phyloP scores from a whole-genome alignment of 495 filamentous ascomycete genomes.

The Penicillium turbatum region DNA sequence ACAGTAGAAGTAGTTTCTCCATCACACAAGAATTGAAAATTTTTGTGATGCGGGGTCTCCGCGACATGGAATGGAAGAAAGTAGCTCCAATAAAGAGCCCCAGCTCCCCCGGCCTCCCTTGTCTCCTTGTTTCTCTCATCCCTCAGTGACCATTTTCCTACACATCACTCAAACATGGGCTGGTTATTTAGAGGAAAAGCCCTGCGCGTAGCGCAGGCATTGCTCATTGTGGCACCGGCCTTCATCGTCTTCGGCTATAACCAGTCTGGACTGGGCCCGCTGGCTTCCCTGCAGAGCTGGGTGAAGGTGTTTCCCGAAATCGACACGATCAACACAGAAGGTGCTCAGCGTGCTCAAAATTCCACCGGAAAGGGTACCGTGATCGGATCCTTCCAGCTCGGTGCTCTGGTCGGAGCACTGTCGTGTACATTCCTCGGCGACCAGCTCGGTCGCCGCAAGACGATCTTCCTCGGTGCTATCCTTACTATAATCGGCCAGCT shows the following conservation, averaged over 20 bases:
- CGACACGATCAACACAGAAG: constrained; percentile 30
- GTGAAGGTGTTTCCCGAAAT: constrained; percentile 30
- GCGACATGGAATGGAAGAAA: background rate
- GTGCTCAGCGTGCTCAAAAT: constrained; percentile 17
- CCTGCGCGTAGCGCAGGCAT: constrained; percentile 23
- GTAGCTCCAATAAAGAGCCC: background rate
- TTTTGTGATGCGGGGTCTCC: constrained; percentile 11
- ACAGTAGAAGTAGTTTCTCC: background rate
- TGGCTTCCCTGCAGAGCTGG: constrained; percentile 28
- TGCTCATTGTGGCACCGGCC: constrained; percentile 34
- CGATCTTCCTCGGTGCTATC: constrained; percentile 48
- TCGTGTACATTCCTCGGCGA: constrained; percentile 43
- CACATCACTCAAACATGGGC: background rate
- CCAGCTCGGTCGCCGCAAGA: constrained; percentile 50
- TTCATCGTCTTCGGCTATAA: constrained; percentile 36
- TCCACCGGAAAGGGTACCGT: constrained; percentile 38
- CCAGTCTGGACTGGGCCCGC: constrained; percentile 26
- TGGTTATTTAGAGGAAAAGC: constrained; percentile 11
- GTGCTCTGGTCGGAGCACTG: constrained; percentile 40
- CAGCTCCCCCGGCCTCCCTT: background rate
- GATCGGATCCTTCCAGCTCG: constrained; percentile 39
- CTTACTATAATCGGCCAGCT: constrained; percentile 49
- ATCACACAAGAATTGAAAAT: background rate
- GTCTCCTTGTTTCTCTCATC: background rate
- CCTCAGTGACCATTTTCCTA: background rate